Evolutionary conservation across 1,139 yeast species (phyloP).

Genomic region (Blastobotrys persicus): DNA sequence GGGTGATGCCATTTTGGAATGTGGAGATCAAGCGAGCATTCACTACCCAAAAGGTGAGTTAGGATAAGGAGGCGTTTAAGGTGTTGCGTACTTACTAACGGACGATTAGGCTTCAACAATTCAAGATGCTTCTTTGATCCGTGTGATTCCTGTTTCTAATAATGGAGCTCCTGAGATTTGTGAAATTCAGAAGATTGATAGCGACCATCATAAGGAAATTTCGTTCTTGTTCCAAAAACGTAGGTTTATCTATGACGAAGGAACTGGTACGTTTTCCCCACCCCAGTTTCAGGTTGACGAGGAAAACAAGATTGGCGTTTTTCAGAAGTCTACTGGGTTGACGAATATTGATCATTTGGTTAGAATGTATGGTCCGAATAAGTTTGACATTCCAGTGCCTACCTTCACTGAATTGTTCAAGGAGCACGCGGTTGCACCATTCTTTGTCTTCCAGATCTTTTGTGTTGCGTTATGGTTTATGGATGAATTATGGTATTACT

Average conservation of each 20-base stretch:
- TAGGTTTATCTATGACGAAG: slow-evolving; percentile 69
- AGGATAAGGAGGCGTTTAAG: neutral
- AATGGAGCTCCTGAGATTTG: slow-evolving; percentile 84
- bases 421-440: slow-evolving; percentile 98
- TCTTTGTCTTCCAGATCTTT: slow-evolving; percentile 92
- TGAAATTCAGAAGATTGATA: slow-evolving; percentile 54
- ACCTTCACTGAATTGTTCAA: slow-evolving; percentile 85
- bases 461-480: slow-evolving; percentile 95
- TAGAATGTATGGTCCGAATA: slow-evolving; percentile 76
- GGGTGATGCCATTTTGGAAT: slow-evolving; percentile 97
- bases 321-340: slow-evolving; percentile 65
- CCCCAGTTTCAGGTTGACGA: slow-evolving; percentile 77
- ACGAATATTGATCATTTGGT: slow-evolving; percentile 47
- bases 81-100: neutral
- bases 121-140: slow-evolving; percentile 64
- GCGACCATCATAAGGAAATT: slow-evolving; percentile 58
- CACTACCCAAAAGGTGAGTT: slow-evolving; percentile 51
- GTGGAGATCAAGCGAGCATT: slow-evolving; percentile 67
- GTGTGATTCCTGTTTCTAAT: slow-evolving; percentile 80
- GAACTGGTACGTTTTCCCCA: slow-evolving; percentile 61
- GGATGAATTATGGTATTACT: slow-evolving; percentile 97
- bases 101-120: slow-evolving; percentile 42
- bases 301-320: slow-evolving; percentile 47
- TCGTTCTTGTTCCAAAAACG: slow-evolving; percentile 90
- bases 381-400: slow-evolving; percentile 93